Evolutionary conservation across 352 stramenopile species (phyloP), one percentile per base, ranked within the genome.

Genomic region (Plasmopara muralis): DNA sequence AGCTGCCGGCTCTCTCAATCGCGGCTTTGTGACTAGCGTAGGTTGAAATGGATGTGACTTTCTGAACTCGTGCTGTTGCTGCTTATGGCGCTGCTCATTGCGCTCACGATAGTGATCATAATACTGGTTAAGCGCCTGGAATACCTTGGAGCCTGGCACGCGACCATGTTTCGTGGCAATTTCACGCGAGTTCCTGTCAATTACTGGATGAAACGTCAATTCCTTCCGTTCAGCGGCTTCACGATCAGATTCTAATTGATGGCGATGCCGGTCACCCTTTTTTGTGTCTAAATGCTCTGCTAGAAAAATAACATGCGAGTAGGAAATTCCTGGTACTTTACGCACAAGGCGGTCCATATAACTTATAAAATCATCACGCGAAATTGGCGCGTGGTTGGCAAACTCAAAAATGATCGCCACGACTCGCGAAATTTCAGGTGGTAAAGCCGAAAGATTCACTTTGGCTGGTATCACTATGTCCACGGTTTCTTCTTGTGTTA

Each of bases 231-330:
- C 67, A 5, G 51, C 53, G 40, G 47, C 53, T 38, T 59, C 55
- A 9, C 49, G 55, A 15, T 64, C 54, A 8, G 30, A 40, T 10
- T 69, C 51, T 4, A 28, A 31, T 30, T 64, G 53, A 13, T 67
- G 47, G 34, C 47, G 53, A 39, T 57, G 55, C 8, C 71, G 55
- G 30, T 53, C 58, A 31, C 63, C 64, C 50, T 67, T 71, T 16
- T 69, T 72, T 7, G 74, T 63, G 10, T 72, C 50, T 40, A 86
- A 53, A 30, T 76, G 62, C 18, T 87, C 68, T 0, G 74, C 65
- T 14, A 90, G 53, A 54, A 86, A 85, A 14, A 90, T 61, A 12
- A 90, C 70, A 48, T 90, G 75, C 9, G 77, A 88, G 55, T 86
- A 83, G 14, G 78, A 87, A 13, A 89, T 47, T 1, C 72, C 76